Conservation (phyloP, 2,329 filamentous ascomycete species). For the Aspergillus ustus region DNA sequence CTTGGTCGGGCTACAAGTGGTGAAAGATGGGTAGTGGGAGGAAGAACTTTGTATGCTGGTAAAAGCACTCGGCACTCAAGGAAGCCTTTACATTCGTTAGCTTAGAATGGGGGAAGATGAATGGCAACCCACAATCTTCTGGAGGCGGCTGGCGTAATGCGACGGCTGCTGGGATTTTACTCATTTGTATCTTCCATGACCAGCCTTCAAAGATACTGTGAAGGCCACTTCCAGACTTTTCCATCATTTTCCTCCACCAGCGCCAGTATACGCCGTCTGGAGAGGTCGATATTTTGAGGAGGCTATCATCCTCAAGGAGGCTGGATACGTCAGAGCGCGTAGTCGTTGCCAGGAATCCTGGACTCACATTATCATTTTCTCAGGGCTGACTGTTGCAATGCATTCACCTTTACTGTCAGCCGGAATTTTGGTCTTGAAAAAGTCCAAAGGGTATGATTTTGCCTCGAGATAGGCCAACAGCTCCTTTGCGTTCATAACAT, state of each 20-base stretch:
- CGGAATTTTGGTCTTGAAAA: conserved; percentile 1
- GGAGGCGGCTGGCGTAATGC: conserved; percentile 2
- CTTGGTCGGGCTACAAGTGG: neutral
- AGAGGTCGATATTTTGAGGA: neutral
- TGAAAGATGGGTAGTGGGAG: neutral
- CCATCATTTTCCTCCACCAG: conserved; percentile 5
- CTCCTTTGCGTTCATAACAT: neutral
- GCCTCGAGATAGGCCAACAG: neutral
- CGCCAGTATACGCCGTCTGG: conserved; percentile 2
- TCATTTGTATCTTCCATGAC: conserved; percentile 5
- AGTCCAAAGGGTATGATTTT: conserved; percentile 1
- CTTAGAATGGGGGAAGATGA: neutral
- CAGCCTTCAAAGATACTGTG: conserved; percentile 1
- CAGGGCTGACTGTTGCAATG: neutral
- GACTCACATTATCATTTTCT: conserved; percentile 2
- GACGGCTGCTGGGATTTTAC: conserved; percentile 2
- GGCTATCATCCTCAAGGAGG: neutral
- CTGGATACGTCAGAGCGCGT: neutral
- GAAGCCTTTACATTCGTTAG: neutral
- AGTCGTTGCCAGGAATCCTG: neutral
- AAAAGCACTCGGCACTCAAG: conserved; percentile 2
- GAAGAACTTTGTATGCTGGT: neutral
- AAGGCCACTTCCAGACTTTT: neutral
- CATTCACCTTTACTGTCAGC: neutral
- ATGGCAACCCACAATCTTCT: neutral